These are phyloP conservation scores for Thinopyrum elongatum DNA, from an alignment of 176 grass and related monocot genomes.

Conservation along the genomic window DNA sequence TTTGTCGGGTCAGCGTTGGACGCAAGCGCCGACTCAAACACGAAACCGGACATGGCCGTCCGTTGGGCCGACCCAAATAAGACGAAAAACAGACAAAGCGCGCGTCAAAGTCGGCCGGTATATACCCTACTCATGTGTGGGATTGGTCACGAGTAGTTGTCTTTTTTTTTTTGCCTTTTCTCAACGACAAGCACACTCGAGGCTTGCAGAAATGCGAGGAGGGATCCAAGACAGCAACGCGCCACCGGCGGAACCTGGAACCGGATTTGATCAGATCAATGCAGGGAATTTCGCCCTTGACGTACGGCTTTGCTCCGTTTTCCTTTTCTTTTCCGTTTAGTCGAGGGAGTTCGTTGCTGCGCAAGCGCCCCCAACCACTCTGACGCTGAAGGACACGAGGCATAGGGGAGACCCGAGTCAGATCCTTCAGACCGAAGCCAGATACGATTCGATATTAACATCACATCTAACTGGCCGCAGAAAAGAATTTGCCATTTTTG, in stretches of 20 bases:
- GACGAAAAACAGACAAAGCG: no score
- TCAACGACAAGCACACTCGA: slow-evolving; percentile 14
- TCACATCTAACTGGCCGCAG: neutral
- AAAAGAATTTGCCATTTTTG: slow-evolving; percentile 6
- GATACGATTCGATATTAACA: no score
- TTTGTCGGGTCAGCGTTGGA: no score
- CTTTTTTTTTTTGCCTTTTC: slow-evolving; percentile 10
- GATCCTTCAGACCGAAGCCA: no score
- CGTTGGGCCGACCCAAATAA: no score
- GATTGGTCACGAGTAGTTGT: slow-evolving; percentile 30
- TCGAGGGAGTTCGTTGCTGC: neutral
- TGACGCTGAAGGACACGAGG: neutral
- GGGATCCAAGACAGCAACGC: slow-evolving; percentile 25
- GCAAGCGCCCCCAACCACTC: slow-evolving; percentile 1
- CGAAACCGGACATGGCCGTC: no score
- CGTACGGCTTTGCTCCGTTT: neutral
- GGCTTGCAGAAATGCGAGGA: neutral
- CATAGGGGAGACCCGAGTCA: no score
- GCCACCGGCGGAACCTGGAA: neutral
- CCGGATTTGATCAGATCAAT: neutral
- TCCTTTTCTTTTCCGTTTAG: neutral
- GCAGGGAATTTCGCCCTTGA: neutral
- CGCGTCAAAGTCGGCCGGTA: no score
- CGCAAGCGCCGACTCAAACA: no score
- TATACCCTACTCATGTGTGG: neutral